Conservation (phyloP, 257 asterid genomes). For the Voacanga thouarsii region DNA sequence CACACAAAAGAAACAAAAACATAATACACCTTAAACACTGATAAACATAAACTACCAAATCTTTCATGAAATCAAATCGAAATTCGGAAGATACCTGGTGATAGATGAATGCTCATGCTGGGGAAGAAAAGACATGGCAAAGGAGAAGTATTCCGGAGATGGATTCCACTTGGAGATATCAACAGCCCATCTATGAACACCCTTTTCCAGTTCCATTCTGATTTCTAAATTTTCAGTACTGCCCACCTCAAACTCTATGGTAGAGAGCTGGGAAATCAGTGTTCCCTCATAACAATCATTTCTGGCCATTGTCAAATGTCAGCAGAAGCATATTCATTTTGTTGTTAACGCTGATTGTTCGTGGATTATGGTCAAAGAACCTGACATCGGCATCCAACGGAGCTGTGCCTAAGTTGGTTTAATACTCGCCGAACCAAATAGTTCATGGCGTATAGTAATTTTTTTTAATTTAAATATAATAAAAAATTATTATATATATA, state of each 20-base stretch:
- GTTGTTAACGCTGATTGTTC: neutral
- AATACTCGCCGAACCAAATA: too few relatives aligned
- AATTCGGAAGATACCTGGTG: slow-evolving; percentile 43
- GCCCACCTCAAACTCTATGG: neutral
- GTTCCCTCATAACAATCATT: neutral
- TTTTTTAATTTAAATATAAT: too few relatives aligned
- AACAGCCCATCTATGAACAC: slow-evolving; percentile 68
- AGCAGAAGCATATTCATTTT: neutral
- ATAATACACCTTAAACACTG: neutral
- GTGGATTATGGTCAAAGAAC: neutral
- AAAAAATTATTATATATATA: too few relatives aligned
- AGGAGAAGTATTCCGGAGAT: slow-evolving; percentile 44
- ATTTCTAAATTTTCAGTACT: neutral
- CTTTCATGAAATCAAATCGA: neutral
- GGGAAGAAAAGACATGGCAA: slow-evolving; percentile 57
- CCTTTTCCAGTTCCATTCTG: slow-evolving; percentile 37
- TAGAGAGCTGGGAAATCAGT: neutral
- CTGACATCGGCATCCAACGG: neutral
- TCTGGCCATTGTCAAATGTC: neutral
- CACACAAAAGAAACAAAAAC: too few relatives aligned
- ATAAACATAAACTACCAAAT: neutral
- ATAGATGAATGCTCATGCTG: slow-evolving; percentile 50
- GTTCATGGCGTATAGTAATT: too few relatives aligned
- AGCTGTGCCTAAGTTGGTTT: neutral
- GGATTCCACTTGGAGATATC: slow-evolving; percentile 68